A percentile compares a stretch with the other conserved stretches of the same genome.
Conservation (phyloP, 768 basidiomycete genomes). For the Nevesoporus exiguus region DNA sequence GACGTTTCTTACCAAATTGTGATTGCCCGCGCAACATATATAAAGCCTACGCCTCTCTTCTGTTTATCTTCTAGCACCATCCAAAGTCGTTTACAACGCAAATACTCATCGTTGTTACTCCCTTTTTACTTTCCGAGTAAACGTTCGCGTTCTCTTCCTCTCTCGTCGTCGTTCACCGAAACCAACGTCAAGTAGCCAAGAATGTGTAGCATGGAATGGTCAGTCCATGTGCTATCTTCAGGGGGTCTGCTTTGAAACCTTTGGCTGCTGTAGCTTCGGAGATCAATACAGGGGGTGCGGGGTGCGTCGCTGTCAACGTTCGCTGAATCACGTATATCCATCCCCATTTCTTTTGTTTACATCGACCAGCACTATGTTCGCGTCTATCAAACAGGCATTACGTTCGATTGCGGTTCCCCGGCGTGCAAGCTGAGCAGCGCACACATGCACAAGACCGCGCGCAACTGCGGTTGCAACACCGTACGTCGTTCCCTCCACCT, state of each 20-base stretch:
- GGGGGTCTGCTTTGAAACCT: slow-evolving; percentile 4
- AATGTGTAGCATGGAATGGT: slow-evolving; percentile 65
- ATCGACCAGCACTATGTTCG: slow-evolving; percentile 56
- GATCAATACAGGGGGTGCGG: slow-evolving; percentile 44
- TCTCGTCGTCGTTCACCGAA: neutral
- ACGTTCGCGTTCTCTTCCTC: neutral
- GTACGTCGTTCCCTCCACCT: slow-evolving; percentile 15
- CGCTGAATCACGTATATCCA: slow-evolving; percentile 3
- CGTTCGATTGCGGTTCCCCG: slow-evolving; percentile 49
- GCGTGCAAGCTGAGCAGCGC: slow-evolving; percentile 52
- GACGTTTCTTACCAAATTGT: slow-evolving; percentile 30
- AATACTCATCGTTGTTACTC: neutral
- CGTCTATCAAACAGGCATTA: slow-evolving; percentile 59
- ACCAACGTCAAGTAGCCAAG: slow-evolving; percentile 6
- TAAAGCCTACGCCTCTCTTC: slow-evolving; percentile 24
- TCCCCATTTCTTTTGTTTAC: neutral
- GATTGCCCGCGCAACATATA: slow-evolving; percentile 23
- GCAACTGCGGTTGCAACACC: slow-evolving; percentile 54
- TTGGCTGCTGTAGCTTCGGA: slow-evolving; percentile 30
- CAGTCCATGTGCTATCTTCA: slow-evolving; percentile 11
- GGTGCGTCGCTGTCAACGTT: slow-evolving; percentile 22
- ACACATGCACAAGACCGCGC: slow-evolving; percentile 59
- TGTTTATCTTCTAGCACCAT: neutral
- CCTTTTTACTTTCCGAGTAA: neutral
- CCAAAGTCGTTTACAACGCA: neutral